phyloP scores from a whole-genome alignment of 108 stramenopile species.

The Cyclotella choctawhatcheeana region DNA sequence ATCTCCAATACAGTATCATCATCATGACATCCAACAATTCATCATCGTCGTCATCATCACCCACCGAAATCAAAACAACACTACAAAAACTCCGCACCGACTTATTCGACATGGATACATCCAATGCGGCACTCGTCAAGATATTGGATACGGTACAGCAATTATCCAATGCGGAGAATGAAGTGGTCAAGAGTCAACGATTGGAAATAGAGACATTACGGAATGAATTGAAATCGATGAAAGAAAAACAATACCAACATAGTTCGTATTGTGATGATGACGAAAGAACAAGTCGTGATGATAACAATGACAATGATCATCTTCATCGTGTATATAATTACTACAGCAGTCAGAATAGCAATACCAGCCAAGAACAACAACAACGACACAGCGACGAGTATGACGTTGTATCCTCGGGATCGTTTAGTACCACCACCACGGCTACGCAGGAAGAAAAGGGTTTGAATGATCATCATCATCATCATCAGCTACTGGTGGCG shows the following conservation, averaged over 20 bases:
- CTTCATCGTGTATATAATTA: too few relatives aligned
- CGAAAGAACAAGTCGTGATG: too few relatives aligned
- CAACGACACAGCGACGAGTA: not conserved
- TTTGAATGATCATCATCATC: not conserved
- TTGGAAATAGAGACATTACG: slow-evolving; percentile 10
- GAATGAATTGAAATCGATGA: not conserved
- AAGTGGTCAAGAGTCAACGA: slow-evolving; percentile 12
- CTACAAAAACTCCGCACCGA: slow-evolving; percentile 25
- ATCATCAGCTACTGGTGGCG: not conserved
- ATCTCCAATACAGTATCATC: not conserved
- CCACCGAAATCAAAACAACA: slow-evolving; percentile 7
- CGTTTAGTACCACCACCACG: slow-evolving; percentile 11
- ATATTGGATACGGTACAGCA: slow-evolving; percentile 31
- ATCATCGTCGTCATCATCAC: not conserved
- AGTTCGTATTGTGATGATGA: not conserved
- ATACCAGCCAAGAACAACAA: not conserved
- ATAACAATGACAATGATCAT: too few relatives aligned
- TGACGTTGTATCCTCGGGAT: slow-evolving; percentile 7
- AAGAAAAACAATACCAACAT: not conserved
- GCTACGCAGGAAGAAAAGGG: not conserved
- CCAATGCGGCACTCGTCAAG: not conserved
- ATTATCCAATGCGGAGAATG: slow-evolving; percentile 39
- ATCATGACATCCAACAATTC: not conserved
- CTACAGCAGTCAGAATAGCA: not conserved
- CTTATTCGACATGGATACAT: slow-evolving; percentile 15